Evolutionary conservation across 2,329 filamentous ascomycete genomes (phyloP), one percentile per base, ranked within the genome.

Genomic region (Trichoderma afroharzianum): DNA sequence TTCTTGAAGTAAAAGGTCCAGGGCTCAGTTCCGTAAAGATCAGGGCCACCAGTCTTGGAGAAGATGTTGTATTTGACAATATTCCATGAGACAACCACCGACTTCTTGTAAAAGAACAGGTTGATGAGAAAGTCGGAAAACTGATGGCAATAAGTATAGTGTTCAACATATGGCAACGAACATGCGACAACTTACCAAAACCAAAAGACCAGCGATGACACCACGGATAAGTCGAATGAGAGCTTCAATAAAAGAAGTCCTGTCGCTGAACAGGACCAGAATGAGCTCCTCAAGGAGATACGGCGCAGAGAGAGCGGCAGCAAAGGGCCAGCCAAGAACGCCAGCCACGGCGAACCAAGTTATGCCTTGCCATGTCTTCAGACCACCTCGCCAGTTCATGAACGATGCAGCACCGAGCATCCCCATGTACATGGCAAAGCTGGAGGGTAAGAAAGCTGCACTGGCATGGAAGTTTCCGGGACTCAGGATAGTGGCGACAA

Each of bases 1-100:
- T 99, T 99, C 76, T 93, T 92, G 76, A 97, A 86, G 81, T 99
- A 99, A 80, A 98, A 99, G 68, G 95, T 92, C 96, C 95, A 98
- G 1, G 95, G 93, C 81, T 99, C 96, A 1, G 93, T 97, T 58
- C 96, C 96, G 77, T 98, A 99, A 43, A 99, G 92, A 70, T 97
- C 89, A 0, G 96, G 96, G 0, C 95, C 96, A 36, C 91, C 93
- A 0, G 89, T 88, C 7, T 90, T 90, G 8, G 93, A 92, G 79
- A 99, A 95, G 57, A 99, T 89, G 79, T 99, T 99, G 86, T 99
- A 99, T 74, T 92, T 89, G 77, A 99, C 91, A 77, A 99, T 98
- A 78, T 98, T 98, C 86, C 94, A 92, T 0, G 94, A 90, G 7
- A 97, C 93, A 50, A 95, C 81, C 4, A 90, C 90, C 7, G 92